Percentiles rank a stretch among this genome's conserved stretches.
These are phyloP conservation scores for Paecilomyces variotii DNA, from an alignment of 2,329 filamentous ascomycete species.

Conservation along the genomic window DNA sequence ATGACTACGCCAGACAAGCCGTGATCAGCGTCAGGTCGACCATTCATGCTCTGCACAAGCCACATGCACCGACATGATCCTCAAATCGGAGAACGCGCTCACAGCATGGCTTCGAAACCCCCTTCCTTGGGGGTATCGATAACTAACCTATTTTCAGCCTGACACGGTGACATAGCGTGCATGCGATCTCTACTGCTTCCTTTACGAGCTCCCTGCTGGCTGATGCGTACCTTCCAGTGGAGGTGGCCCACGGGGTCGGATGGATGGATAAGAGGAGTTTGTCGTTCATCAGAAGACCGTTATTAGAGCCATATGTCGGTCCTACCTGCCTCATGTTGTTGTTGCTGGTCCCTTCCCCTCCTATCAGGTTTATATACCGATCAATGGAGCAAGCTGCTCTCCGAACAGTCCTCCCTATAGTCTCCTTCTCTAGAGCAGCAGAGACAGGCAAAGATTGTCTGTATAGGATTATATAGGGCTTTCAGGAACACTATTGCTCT, in stretches of 20 bases:
- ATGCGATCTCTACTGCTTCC: background rate
- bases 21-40: background rate
- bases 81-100: background rate
- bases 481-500: background rate
- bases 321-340: background rate
- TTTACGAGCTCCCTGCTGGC: background rate
- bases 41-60: background rate
- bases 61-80: background rate
- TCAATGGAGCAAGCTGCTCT: background rate
- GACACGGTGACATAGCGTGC: background rate
- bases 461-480: background rate
- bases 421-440: background rate
- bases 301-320: background rate
- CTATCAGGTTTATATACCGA: background rate
- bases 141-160: background rate
- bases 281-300: background rate
- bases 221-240: background rate
- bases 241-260: background rate
- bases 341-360: background rate
- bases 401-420: background rate
- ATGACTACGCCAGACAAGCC: conserved; percentile 2
- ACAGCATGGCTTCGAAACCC: background rate
- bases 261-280: background rate
- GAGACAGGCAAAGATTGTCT: background rate
- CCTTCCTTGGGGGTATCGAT: background rate